phyloP scores from a whole-genome alignment of 768 basidiomycete genomes.

The Lactifluus hygrophoroides region DNA sequence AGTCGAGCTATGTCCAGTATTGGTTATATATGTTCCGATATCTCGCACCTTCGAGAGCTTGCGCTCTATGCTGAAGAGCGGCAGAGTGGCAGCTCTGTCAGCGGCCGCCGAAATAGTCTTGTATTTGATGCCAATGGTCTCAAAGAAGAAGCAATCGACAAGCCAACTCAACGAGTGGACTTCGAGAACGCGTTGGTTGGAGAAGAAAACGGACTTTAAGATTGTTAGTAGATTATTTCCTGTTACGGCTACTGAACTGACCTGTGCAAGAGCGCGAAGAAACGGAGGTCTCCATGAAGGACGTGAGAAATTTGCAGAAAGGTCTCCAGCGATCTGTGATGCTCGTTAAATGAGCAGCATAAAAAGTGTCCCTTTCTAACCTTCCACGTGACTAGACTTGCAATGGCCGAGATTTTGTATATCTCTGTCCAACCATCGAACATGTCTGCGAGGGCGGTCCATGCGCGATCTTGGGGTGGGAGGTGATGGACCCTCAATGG shows the following conservation, averaged over 20 bases:
- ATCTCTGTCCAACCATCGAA: constrained; percentile 52
- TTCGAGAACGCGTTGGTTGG: constrained; percentile 1
- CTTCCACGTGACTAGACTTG: constrained; percentile 54
- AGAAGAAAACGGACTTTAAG: constrained; percentile 5
- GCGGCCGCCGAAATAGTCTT: constrained; percentile 35
- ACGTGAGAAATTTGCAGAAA: constrained; percentile 40
- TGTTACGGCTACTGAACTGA: constrained; percentile 24
- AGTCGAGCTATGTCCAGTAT: background rate
- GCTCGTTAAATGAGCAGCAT: too few species aligned
- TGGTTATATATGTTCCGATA: background rate
- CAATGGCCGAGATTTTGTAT: constrained; percentile 35
- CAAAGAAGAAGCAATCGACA: constrained; percentile 44
- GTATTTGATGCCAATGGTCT: constrained; percentile 46
- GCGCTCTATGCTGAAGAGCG: constrained; percentile 36
- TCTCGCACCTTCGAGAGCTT: constrained; percentile 30
- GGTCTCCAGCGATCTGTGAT: constrained; percentile 40
- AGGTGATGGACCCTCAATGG: constrained; percentile 56
- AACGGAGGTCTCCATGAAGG: constrained; percentile 42
- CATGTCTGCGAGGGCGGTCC: constrained; percentile 40
- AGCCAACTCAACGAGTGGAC: constrained; percentile 51
- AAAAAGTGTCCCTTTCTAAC: constrained; percentile 27
- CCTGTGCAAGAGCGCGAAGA: constrained; percentile 58
- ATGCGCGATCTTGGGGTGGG: constrained; percentile 41
- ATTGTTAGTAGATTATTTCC: background rate
- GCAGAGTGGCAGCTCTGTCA: constrained; percentile 28